Evolutionary conservation across 2,329 filamentous ascomycete species (phyloP).

Genomic region (Dothistroma septosporum): DNA sequence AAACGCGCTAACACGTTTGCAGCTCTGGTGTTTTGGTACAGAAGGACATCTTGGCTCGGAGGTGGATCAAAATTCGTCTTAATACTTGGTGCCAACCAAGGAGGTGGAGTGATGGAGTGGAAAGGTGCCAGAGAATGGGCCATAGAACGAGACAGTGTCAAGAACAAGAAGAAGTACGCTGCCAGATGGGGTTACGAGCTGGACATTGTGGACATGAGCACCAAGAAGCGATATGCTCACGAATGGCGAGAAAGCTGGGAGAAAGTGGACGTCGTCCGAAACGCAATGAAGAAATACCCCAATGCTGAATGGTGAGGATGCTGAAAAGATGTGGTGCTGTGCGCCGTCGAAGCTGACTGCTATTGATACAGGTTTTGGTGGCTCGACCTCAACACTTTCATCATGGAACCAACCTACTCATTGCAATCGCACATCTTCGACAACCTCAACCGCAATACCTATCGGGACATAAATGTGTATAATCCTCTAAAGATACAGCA

Average conservation of each 20-base stretch:
- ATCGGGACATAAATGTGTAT: conserved; percentile 93
- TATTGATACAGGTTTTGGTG: conserved; percentile 83
- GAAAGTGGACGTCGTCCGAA: conserved; percentile 90
- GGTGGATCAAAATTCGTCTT: conserved; percentile 90
- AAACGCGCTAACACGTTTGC: conserved; percentile 25
- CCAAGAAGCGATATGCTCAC: conserved; percentile 96
- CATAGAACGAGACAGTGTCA: conserved; percentile 90
- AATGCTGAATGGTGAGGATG: conserved; percentile 79
- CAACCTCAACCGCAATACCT: conserved; percentile 66
- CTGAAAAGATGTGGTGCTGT: neutral
- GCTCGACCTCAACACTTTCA: conserved; percentile 94
- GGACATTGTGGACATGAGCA: conserved; percentile 97
- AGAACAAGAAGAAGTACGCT: conserved; percentile 89
- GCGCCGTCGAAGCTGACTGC: conserved; percentile 8
- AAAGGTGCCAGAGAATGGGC: conserved; percentile 97
- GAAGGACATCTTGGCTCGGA: conserved; percentile 68
- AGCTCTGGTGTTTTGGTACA: conserved; percentile 60
- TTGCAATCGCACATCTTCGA: conserved; percentile 89
- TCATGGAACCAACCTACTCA: conserved; percentile 93
- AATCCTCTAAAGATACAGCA: conserved; percentile 94
- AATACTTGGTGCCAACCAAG: conserved; percentile 87
- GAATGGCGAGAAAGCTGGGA: conserved; percentile 99
- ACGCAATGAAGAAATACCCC: conserved; percentile 86
- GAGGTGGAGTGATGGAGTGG: conserved; percentile 98
- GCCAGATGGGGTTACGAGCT: conserved; percentile 88